These are phyloP conservation scores for Clonostachys solani DNA, from an alignment of 2,329 filamentous ascomycete species.

Conservation along the genomic window DNA sequence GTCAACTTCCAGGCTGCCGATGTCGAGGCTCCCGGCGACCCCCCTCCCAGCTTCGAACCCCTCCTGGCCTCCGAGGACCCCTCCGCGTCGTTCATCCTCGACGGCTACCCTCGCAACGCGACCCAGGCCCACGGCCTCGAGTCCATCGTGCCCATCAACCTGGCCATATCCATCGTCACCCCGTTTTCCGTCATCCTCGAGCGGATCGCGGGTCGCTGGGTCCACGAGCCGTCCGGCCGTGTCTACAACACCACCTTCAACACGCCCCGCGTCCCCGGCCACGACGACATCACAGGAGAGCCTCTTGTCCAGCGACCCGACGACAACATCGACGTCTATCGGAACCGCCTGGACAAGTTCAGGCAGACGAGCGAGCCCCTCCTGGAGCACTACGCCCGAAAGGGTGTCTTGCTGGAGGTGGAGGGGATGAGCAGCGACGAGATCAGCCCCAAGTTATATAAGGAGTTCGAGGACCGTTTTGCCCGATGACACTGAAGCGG, in stretches of 20 bases:
- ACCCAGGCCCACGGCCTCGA: slow-evolving; percentile 76
- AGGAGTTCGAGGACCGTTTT: slow-evolving; percentile 79
- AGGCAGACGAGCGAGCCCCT: slow-evolving; percentile 81
- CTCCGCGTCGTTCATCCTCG: slow-evolving; percentile 85
- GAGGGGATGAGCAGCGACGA: slow-evolving; percentile 89
- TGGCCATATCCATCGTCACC: slow-evolving; percentile 83
- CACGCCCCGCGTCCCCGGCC: slow-evolving; percentile 72
- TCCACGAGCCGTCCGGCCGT: slow-evolving; percentile 84
- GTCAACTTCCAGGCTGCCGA: slow-evolving; percentile 7
- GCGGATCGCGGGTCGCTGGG: slow-evolving; percentile 88
- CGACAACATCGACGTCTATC: slow-evolving; percentile 84
- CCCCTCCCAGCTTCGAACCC: slow-evolving; percentile 29
- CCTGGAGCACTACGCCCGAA: slow-evolving; percentile 82
- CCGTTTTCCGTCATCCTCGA: slow-evolving; percentile 83
- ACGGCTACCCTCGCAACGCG: slow-evolving; percentile 91
- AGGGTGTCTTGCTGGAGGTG: slow-evolving; percentile 82
- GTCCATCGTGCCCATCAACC: slow-evolving; percentile 84
- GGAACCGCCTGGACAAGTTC: slow-evolving; percentile 74
- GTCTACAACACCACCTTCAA: slow-evolving; percentile 97
- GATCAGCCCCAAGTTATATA: slow-evolving; percentile 84
- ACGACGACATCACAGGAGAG: slow-evolving; percentile 90
- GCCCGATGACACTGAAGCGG: neutral
- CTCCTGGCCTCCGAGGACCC: slow-evolving; percentile 59
- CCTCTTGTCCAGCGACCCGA: slow-evolving; percentile 76
- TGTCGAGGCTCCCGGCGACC: neutral